phyloP scores from a whole-genome alignment of 129 eudicot genomes.

The Centella asiatica region DNA sequence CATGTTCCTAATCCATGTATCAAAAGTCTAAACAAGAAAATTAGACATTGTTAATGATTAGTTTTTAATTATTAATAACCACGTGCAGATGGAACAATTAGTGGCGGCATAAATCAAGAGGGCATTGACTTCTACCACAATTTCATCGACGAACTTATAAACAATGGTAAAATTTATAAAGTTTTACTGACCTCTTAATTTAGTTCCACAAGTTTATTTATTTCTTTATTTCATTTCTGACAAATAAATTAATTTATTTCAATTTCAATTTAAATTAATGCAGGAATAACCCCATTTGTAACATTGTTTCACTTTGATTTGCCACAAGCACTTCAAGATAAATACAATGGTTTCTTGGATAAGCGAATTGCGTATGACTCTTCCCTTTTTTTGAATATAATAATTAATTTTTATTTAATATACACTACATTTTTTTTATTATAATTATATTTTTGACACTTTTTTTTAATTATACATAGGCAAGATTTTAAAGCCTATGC shows the following conservation, averaged over 20 bases:
- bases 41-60: too few relatives aligned
- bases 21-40: too few relatives aligned
- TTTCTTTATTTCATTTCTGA: too few relatives aligned
- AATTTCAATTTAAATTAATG: background rate
- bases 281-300: conserved; percentile 16
- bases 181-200: background rate
- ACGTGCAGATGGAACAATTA: conserved; percentile 12
- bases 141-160: conserved; percentile 5
- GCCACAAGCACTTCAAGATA: conserved; percentile 10
- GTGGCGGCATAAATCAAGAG: conserved; percentile 12
- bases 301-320: conserved; percentile 12
- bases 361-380: conserved; percentile 9
- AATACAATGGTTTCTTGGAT: conserved; percentile 12
- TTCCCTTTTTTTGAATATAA: background rate
- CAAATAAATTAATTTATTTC: too few relatives aligned
- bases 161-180: background rate
- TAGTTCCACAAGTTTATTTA: background rate
- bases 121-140: conserved; percentile 15
- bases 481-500: conserved; percentile 16
- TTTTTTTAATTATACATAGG: background rate
- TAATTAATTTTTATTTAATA: background rate
- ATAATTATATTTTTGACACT: too few relatives aligned
- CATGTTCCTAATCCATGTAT: too few relatives aligned
- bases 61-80: background rate
- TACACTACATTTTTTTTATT: too few relatives aligned